Evolutionary conservation across 2,329 filamentous ascomycete species (phyloP), one percentile per base, ranked within the genome.

Genomic region (Massarina eburnea): DNA sequence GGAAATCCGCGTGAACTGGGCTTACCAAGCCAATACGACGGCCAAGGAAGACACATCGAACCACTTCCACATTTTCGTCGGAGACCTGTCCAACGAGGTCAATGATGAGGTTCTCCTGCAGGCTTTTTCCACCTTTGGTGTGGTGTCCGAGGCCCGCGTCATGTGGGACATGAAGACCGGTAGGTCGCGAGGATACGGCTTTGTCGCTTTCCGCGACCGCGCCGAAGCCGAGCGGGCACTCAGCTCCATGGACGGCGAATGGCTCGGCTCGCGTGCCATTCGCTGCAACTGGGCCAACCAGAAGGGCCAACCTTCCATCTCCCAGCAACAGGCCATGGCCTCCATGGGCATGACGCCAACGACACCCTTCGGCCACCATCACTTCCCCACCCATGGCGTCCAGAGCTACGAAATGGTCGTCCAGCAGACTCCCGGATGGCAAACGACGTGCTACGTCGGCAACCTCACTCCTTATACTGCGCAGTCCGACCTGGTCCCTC

Each of bases 101-200:
- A 99, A 99, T 62, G 94, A 99, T 62, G 94, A 99, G 66, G 84
- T 96, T 41, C 80, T 99, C 18, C 79, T 88, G 14, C 91, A 96
- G 73, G 94, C 94, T 10, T 99, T 99, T 74, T 95, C 90, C 38
- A 90, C 90, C 35, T 99, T 97, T 71, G 94, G 94, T 32, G 89
- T 85, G 10, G 91, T 99, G 39, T 99, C 94, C 2, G 94, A 99
- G 73, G 94, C 94, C 49, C 91, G 94, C 63, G 94, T 99, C 55
- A 99, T 99, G 94, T 99, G 94, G 94, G 94, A 99, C 72, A 99
- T 99, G 94, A 99, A 99, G 81, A 99, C 94, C 27, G 94, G 94
- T 58, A 86, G 94, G 54, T 97, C 94, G 57, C 89, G 94, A 68
- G 94, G 94, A 49, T 99, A 99, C 67, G 94, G 94, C 10, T 99